These are phyloP conservation scores for Penicillium herquei DNA, from an alignment of 495 filamentous ascomycete genomes.

Conservation along the genomic window DNA sequence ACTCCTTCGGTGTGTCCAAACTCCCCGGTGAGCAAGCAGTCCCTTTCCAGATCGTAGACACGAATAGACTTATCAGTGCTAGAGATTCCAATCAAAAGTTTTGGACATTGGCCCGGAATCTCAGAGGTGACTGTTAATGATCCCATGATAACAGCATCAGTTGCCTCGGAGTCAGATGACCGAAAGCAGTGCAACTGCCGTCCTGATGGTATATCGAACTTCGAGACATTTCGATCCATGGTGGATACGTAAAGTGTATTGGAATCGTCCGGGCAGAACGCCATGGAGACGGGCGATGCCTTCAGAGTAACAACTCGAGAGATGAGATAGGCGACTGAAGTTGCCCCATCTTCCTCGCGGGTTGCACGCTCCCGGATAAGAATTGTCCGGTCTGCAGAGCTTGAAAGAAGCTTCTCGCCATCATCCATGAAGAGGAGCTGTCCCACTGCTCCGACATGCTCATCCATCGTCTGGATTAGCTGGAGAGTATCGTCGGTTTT, in stretches of 20 bases:
- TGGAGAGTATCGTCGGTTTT: constrained; percentile 51
- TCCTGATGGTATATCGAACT: constrained; percentile 72
- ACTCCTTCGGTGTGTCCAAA: constrained; percentile 94
- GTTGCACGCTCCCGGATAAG: constrained; percentile 74
- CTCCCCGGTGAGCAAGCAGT: constrained; percentile 76
- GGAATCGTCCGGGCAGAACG: constrained; percentile 57
- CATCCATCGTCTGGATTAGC: constrained; percentile 72
- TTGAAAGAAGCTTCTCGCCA: constrained; percentile 74
- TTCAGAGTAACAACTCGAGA: constrained; percentile 75
- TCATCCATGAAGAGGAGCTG: constrained; percentile 61
- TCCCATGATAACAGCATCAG: constrained; percentile 79
- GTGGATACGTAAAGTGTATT: constrained; percentile 71
- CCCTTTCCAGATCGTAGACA: constrained; percentile 76
- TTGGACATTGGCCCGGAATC: constrained; percentile 36
- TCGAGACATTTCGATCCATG: constrained; percentile 75
- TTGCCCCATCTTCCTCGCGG: constrained; percentile 58
- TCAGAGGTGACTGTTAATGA: constrained; percentile 59
- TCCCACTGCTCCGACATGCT: constrained; percentile 70
- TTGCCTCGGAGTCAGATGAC: constrained; percentile 71
- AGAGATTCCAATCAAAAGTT: constrained; percentile 76
- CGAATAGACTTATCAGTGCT: constrained; percentile 93
- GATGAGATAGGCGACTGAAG: constrained; percentile 72
- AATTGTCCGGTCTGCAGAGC: constrained; percentile 83
- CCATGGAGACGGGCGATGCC: constrained; percentile 82
- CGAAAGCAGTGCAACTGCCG: constrained; percentile 72